Evolutionary conservation across 2,329 filamentous ascomycete genomes (phyloP).

Genomic region (Ambrosiella beaveri): DNA sequence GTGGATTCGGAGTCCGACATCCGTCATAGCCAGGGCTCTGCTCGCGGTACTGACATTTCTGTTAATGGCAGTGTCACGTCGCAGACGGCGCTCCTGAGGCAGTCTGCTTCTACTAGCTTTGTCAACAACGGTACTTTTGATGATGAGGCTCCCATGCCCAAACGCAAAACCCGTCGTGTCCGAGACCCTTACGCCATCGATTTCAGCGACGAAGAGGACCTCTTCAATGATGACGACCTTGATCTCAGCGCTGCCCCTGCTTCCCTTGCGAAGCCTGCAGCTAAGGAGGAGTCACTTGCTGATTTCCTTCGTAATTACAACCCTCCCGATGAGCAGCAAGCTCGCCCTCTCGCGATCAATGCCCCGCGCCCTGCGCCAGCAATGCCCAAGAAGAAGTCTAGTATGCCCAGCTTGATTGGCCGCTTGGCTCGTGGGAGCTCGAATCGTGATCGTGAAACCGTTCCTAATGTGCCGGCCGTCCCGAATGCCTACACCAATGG

Average conservation of each 20-base stretch:
- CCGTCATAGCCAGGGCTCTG: conserved; percentile 39
- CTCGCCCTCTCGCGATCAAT: conserved; percentile 19
- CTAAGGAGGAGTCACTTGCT: conserved; percentile 46
- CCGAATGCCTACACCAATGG: conserved; percentile 21
- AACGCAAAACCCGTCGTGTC: conserved; percentile 58
- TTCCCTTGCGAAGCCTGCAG: conserved; percentile 23
- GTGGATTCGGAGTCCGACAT: conserved; percentile 22
- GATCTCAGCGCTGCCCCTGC: conserved; percentile 20
- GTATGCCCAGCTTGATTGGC: conserved; percentile 43
- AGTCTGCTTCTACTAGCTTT: conserved; percentile 20
- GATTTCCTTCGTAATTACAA: conserved; percentile 57
- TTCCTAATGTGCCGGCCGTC: conserved; percentile 16
- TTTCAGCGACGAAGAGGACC: conserved; percentile 45
- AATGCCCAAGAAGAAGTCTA: conserved; percentile 45
- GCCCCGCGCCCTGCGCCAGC: conserved; percentile 18
- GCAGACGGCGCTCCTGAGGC: conserved; percentile 47
- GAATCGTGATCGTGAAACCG: conserved; percentile 18
- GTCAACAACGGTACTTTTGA: conserved; percentile 28
- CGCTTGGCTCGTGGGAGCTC: conserved; percentile 31
- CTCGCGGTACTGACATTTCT: conserved; percentile 37
- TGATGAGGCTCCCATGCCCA: conserved; percentile 40
- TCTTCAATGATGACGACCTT: conserved; percentile 31
- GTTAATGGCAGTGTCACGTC: conserved; percentile 56
- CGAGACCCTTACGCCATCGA: conserved; percentile 93
- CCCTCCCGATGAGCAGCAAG: conserved; percentile 34